Conservation (phyloP, 2,329 filamentous ascomycete species). For the Coleophoma cylindrospora region DNA sequence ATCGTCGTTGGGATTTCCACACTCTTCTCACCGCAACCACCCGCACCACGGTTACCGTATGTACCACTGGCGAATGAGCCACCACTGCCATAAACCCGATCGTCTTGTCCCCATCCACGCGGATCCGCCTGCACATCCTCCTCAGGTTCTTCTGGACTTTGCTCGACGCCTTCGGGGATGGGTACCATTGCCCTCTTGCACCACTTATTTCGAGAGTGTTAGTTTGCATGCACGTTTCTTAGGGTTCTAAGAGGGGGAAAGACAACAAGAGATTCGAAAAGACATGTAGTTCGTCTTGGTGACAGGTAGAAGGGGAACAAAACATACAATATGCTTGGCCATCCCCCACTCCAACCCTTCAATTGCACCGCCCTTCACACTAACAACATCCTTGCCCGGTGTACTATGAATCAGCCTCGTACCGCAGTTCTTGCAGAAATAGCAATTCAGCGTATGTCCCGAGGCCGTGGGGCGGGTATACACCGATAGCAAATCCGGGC, state of each 20-base stretch:
- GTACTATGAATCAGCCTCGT: conserved; percentile 59
- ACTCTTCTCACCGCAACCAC: background rate
- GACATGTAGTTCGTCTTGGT: background rate
- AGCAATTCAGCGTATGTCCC: conserved; percentile 55
- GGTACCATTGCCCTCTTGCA: conserved; percentile 45
- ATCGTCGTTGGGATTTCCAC: background rate
- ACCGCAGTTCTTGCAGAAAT: conserved; percentile 64
- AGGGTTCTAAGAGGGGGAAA: background rate
- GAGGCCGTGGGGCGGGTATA: conserved; percentile 54
- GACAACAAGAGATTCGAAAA: background rate
- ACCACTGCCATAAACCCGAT: background rate
- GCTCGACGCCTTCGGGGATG: conserved; percentile 60
- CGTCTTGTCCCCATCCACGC: background rate
- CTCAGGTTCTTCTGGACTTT: conserved; percentile 46
- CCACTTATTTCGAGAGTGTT: background rate
- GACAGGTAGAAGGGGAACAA: background rate
- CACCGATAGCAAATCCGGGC: conserved; percentile 41
- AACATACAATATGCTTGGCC: conserved; percentile 51
- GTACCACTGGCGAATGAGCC: background rate
- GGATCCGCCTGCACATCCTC: conserved; percentile 1
- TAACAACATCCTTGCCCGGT: conserved; percentile 54
- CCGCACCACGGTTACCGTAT: background rate
- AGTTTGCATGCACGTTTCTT: no score
- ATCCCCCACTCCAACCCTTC: conserved; percentile 54
- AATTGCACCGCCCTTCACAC: conserved; percentile 64